Percentiles rank a stretch among this genome's conserved stretches.
Evolutionary conservation across 768 basidiomycete genomes (phyloP).

Genomic region (Rhodocollybia butyracea): DNA sequence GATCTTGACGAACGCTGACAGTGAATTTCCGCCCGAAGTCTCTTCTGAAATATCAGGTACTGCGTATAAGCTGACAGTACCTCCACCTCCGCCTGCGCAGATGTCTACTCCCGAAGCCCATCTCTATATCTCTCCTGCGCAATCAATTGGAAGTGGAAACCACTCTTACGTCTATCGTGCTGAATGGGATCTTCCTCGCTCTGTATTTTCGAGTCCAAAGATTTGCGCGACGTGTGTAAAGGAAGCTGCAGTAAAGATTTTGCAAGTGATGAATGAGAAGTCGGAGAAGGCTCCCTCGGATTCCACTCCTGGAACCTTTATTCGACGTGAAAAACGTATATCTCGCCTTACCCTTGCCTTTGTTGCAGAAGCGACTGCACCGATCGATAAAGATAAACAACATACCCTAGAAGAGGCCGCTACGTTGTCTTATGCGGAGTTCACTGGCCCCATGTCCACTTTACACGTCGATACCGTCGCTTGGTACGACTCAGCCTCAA

Average conservation of each 20-base stretch:
- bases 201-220: slow-evolving; percentile 27
- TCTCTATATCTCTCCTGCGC: slow-evolving; percentile 40
- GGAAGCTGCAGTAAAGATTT: slow-evolving; percentile 2
- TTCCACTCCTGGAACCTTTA: neutral
- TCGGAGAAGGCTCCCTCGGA: neutral
- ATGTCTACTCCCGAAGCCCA: slow-evolving; percentile 35
- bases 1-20: neutral
- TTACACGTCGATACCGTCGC: neutral
- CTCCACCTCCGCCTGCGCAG: slow-evolving; percentile 15
- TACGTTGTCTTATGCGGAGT: neutral
- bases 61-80: slow-evolving; percentile 13
- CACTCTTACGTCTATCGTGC: slow-evolving; percentile 52
- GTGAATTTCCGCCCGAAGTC: slow-evolving; percentile 26
- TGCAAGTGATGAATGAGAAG: neutral
- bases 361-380: neutral
- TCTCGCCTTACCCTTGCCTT: neutral
- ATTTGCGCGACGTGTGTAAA: slow-evolving; percentile 38
- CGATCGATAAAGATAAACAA: neutral
- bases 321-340: neutral
- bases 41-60: slow-evolving; percentile 18
- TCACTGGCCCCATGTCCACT: neutral
- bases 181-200: slow-evolving; percentile 50
- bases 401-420: neutral
- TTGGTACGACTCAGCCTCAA: neutral
- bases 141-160: slow-evolving; percentile 39